phyloP scores from a whole-genome alignment of 371 early-diverging fungal genomes.

The Mucor circinelloides region DNA sequence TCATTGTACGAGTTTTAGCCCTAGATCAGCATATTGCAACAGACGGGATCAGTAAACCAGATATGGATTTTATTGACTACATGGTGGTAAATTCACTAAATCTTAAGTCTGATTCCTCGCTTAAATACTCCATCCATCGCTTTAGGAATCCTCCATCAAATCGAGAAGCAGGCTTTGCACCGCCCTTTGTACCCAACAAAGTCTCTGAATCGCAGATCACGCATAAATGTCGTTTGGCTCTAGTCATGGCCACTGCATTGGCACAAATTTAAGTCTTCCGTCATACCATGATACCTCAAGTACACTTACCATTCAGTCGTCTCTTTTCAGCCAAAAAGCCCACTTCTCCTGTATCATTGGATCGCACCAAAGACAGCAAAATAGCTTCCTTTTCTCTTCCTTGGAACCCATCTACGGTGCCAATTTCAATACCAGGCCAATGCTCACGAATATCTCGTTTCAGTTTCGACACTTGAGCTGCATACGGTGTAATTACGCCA shows the following conservation, averaged over 20 bases:
- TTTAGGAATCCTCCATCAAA: slow-evolving; percentile 58
- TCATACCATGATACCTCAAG: background rate
- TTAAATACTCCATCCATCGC: slow-evolving; percentile 59
- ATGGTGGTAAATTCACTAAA: slow-evolving; percentile 45
- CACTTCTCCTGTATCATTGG: slow-evolving; percentile 78
- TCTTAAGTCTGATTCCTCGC: slow-evolving; percentile 58
- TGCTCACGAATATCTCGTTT: slow-evolving; percentile 38
- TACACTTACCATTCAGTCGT: slow-evolving; percentile 71
- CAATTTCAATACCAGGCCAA: slow-evolving; percentile 70
- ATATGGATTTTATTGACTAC: background rate
- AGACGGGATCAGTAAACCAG: too few relatives aligned
- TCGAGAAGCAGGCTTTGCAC: slow-evolving; percentile 12
- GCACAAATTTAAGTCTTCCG: background rate
- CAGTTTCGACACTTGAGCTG: slow-evolving; percentile 72
- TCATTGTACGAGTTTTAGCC: too few relatives aligned
- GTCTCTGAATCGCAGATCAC: slow-evolving; percentile 84
- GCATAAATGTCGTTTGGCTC: slow-evolving; percentile 88
- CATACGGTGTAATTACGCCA: slow-evolving; percentile 88
- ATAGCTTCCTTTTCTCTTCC: slow-evolving; percentile 96
- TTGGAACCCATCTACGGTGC: slow-evolving; percentile 96
- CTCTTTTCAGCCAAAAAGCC: slow-evolving; percentile 91
- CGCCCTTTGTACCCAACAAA: slow-evolving; percentile 41
- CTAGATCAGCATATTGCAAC: too few relatives aligned
- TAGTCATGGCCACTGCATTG: slow-evolving; percentile 83
- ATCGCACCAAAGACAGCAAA: slow-evolving; percentile 84